A percentile compares a stretch with the other conserved stretches of the same genome.
phyloP scores from a whole-genome alignment of 805 yeast genomes.

The Pichia cephalocereana region DNA sequence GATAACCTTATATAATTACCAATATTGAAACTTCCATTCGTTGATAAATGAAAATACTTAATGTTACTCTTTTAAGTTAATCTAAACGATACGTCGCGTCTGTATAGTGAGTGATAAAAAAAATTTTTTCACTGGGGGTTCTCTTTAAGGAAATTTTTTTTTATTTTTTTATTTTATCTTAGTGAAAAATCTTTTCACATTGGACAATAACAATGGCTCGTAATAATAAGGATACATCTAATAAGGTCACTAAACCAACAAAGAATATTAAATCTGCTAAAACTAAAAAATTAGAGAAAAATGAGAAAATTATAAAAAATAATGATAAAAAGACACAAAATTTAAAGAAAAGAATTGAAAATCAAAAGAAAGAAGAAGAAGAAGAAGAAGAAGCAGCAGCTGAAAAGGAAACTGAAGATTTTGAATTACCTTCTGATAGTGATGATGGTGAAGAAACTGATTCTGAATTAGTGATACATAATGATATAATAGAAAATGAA shows the following conservation, averaged over 20 bases:
- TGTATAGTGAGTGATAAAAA: too few relatives aligned
- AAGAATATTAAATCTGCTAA: neutral
- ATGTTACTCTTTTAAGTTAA: too few relatives aligned
- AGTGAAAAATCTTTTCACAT: too few relatives aligned
- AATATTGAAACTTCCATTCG: too few relatives aligned
- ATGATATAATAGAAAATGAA: slow-evolving; percentile 1
- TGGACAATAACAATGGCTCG: neutral
- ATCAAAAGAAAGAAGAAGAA: slow-evolving; percentile 6
- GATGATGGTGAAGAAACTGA: slow-evolving; percentile 12
- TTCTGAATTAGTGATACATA: neutral
- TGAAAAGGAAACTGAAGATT: slow-evolving; percentile 9
- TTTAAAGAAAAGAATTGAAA: slow-evolving; percentile 11
- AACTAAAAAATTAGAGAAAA: slow-evolving; percentile 3
- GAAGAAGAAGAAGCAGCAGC: neutral
- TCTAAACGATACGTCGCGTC: too few relatives aligned
- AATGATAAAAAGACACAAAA: slow-evolving; percentile 5
- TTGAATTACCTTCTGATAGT: slow-evolving; percentile 11
- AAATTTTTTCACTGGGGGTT: too few relatives aligned
- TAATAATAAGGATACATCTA: too few relatives aligned
- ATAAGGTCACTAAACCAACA: neutral
- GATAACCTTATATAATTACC: too few relatives aligned
- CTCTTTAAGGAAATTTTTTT: too few relatives aligned
- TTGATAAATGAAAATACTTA: too few relatives aligned
- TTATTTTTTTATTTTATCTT: too few relatives aligned
- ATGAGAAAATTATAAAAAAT: slow-evolving; percentile 7